Evolutionary conservation across 495 filamentous ascomycete genomes (phyloP).

Genomic region (Neurospora sp.): DNA sequence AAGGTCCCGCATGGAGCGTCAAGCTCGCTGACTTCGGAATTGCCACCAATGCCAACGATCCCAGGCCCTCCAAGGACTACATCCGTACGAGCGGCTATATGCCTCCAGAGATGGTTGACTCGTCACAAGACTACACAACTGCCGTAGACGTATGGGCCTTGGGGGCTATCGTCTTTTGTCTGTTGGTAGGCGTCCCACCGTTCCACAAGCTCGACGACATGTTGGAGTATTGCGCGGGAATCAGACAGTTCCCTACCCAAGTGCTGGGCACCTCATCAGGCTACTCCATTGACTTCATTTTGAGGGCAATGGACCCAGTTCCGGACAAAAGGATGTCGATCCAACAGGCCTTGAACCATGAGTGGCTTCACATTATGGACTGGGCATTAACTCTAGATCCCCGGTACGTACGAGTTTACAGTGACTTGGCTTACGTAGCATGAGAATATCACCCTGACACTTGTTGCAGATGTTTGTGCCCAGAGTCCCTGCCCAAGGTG

Average conservation of each 20-base stretch:
- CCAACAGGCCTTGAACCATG: neutral
- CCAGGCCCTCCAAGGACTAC: neutral
- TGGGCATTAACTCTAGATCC: neutral
- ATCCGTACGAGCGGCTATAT: conserved; percentile 7
- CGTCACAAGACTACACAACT: neutral
- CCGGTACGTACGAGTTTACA: neutral
- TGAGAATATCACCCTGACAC: neutral
- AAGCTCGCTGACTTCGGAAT: conserved; percentile 47
- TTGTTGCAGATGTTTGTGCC: neutral
- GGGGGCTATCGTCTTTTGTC: conserved; percentile 3
- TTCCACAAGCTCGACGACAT: neutral
- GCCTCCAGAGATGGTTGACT: conserved; percentile 6
- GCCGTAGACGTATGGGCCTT: conserved; percentile 15
- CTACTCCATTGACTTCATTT: neutral
- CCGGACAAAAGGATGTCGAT: too few species aligned
- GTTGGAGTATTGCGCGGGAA: neutral
- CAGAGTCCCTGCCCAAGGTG: neutral
- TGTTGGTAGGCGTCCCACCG: neutral
- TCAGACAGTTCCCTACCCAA: neutral
- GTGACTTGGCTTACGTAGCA: neutral
- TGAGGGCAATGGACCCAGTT: neutral
- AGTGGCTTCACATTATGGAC: neutral
- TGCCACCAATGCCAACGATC: conserved; percentile 10
- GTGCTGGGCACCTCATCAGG: neutral
- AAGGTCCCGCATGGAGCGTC: conserved; percentile 28